Percentiles rank a stretch among this genome's conserved stretches.
phyloP scores from a whole-genome alignment of 2,329 filamentous ascomycete species.

The Clathrospora elynae region DNA sequence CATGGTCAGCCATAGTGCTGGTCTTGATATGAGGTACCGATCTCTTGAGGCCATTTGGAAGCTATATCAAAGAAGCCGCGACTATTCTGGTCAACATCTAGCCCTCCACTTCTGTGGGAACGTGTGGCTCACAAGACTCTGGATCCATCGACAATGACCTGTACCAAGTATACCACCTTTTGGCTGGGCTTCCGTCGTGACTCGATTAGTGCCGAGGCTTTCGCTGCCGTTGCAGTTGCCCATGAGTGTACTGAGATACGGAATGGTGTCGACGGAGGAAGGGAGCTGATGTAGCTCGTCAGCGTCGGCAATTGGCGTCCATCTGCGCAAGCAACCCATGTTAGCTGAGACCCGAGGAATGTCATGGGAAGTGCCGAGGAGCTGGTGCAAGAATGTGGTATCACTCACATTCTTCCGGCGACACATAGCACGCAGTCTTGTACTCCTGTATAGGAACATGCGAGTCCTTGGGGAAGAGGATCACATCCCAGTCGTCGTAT shows the following conservation, averaged over 20 bases:
- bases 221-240: conserved; percentile 26
- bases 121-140: conserved; percentile 36
- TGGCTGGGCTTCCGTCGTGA: conserved; percentile 28
- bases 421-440: conserved; percentile 74
- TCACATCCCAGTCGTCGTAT: conserved; percentile 84
- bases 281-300: conserved; percentile 38
- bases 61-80: conserved; percentile 34
- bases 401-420: conserved; percentile 53
- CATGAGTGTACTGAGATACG: conserved; percentile 47
- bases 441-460: conserved; percentile 81
- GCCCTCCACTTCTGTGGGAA: conserved; percentile 17
- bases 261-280: conserved; percentile 36
- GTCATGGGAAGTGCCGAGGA: background rate
- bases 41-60: conserved; percentile 41
- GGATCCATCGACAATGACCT: conserved; percentile 38
- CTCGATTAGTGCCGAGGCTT: conserved; percentile 36
- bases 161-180: conserved; percentile 35
- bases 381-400: background rate
- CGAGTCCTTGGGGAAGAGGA: conserved; percentile 72
- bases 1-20: too few relatives aligned
- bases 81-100: conserved; percentile 29
- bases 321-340: conserved; percentile 24
- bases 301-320: conserved; percentile 37
- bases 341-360: conserved; percentile 1
- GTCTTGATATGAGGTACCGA: conserved; percentile 22